Evolutionary conservation across 805 yeast species (phyloP).

Genomic region (Barnettozyma vustinii): DNA sequence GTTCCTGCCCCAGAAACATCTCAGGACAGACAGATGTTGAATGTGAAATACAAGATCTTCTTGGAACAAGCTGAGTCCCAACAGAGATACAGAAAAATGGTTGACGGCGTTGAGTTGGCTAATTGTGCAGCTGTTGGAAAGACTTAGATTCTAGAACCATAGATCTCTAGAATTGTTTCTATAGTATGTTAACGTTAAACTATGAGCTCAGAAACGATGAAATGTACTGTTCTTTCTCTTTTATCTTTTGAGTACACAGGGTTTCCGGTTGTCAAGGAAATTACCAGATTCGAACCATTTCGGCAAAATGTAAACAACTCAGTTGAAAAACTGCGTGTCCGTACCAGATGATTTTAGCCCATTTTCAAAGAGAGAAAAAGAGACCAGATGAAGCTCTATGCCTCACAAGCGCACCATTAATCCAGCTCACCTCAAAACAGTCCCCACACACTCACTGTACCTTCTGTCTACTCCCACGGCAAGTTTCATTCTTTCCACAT

Average conservation of each 20-base stretch:
- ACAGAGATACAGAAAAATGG: conserved; percentile 65
- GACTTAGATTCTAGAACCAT: not conserved
- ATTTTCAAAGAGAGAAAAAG: not conserved
- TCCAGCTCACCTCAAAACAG: not conserved
- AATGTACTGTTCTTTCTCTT: too few relatives aligned
- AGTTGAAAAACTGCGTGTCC: not conserved
- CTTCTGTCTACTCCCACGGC: not conserved
- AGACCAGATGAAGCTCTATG: not conserved
- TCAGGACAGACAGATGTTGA: conserved; percentile 66
- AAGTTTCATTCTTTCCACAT: not conserved
- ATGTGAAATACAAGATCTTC: conserved; percentile 79
- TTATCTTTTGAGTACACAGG: not conserved
- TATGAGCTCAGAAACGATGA: too few relatives aligned
- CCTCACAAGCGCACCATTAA: not conserved
- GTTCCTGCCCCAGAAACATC: conserved; percentile 52
- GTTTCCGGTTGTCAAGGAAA: not conserved
- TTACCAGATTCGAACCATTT: not conserved
- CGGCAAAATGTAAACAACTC: not conserved
- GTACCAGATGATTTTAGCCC: not conserved
- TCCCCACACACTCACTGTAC: not conserved
- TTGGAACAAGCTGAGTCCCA: conserved; percentile 84
- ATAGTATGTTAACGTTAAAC: too few relatives aligned
- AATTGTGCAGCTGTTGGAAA: conserved; percentile 1
- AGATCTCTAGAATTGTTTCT: not conserved
- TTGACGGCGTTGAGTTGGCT: conserved; percentile 40